phyloP scores from a whole-genome alignment of 495 filamentous ascomycete species.

The Peziza echinospora region DNA sequence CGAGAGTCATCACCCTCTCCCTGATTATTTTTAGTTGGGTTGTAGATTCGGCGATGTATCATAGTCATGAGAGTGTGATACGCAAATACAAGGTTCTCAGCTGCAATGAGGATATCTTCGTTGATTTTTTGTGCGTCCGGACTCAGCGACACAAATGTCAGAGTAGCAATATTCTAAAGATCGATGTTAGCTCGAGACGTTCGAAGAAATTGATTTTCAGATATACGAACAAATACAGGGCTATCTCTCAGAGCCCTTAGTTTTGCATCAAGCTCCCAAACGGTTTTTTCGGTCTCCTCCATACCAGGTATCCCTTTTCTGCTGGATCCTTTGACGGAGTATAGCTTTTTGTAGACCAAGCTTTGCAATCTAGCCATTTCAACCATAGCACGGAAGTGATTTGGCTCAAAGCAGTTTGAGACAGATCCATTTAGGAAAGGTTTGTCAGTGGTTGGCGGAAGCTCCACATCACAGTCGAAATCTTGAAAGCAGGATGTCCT shows the following conservation, averaged over 20 bases:
- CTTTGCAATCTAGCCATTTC: constrained; percentile 14
- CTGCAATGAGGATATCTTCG: neutral
- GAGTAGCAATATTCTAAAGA: too few species aligned
- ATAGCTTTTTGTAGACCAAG: constrained; percentile 15
- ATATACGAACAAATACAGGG: too few species aligned
- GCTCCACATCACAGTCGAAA: constrained; percentile 7
- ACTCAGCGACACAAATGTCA: too few species aligned
- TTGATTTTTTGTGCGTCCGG: too few species aligned
- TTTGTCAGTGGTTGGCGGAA: constrained; percentile 1
- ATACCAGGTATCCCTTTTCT: neutral
- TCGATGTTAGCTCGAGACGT: too few species aligned
- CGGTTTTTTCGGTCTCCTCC: constrained; percentile 10
- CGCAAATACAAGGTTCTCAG: neutral
- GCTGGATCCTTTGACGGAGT: constrained; percentile 12
- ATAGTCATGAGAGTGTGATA: neutral
- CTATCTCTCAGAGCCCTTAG: constrained; percentile 13
- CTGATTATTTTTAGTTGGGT: neutral
- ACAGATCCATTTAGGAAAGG: neutral
- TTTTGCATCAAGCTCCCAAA: constrained; percentile 9
- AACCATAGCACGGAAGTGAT: constrained; percentile 12
- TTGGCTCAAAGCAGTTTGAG: neutral
- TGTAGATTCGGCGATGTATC: neutral
- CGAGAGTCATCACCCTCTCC: neutral
- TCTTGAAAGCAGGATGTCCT: constrained; percentile 17
- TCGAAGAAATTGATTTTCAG: too few species aligned